Conservation (phyloP, 1,284 basidiomycete species). For the Moesziomyces antarcticus region DNA sequence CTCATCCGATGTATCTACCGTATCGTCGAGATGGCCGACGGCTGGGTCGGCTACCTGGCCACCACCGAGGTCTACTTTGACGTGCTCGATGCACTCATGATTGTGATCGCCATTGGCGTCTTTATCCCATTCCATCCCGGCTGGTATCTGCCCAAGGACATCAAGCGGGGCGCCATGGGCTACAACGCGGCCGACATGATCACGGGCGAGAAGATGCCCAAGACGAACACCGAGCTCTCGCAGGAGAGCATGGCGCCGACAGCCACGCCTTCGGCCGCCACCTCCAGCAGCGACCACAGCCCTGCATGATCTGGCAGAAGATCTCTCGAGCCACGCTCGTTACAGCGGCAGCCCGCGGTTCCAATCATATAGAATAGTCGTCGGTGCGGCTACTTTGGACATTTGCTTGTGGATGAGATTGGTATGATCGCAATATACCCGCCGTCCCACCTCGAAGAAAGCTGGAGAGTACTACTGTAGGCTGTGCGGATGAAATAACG, state of each 20-base stretch:
- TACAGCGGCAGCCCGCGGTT: too few species aligned
- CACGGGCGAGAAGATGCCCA: constrained; percentile 15
- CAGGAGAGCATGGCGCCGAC: background rate
- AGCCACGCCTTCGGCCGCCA: constrained; percentile 1
- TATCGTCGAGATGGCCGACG: constrained; percentile 49
- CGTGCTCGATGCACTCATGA: constrained; percentile 45
- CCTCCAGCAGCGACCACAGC: constrained; percentile 14
- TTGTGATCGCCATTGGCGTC: constrained; percentile 35
- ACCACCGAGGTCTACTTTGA: constrained; percentile 38
- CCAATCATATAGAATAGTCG: background rate
- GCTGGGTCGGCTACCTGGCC: constrained; percentile 43
- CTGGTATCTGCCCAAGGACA: constrained; percentile 22
- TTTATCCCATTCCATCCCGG: constrained; percentile 46
- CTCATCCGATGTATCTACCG: constrained; percentile 48
- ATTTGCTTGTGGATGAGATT: background rate
- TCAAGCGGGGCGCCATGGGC: constrained; percentile 10
- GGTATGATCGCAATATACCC: background rate
- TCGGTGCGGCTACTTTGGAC: background rate
- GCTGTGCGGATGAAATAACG: background rate
- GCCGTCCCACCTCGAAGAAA: background rate
- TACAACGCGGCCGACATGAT: constrained; percentile 22
- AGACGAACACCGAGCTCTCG: constrained; percentile 1
- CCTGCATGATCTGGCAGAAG: constrained; percentile 7
- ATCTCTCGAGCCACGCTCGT: background rate
- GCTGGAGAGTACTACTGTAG: too few species aligned